Evolutionary conservation across 345 rosid genomes (phyloP), one percentile per base, ranked within the genome.

Genomic region (Sapria himalayana): DNA sequence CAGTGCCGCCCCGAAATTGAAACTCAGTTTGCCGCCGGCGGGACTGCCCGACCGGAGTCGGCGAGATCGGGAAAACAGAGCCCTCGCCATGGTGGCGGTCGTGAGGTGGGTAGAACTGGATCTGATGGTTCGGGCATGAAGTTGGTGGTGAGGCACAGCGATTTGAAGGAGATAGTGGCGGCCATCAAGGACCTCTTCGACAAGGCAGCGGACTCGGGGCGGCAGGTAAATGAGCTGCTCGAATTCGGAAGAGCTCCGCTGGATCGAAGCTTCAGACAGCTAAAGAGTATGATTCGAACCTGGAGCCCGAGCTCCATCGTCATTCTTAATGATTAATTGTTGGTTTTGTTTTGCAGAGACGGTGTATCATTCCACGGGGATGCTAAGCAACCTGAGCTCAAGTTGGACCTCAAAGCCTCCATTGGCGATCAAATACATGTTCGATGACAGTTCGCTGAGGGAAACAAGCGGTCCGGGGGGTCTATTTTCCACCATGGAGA

Each of bases 341-440:
- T 15, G 22, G 43, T 24, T 16, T 11, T 24, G n/a, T 43, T 22
- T 52, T 44, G 52, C 76, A 89, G 95, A 69, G 57, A 89, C 98
- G 2, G 95, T 89, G 49, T 82, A 82, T 64, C 98, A 89, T 63
- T 89, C 98, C 13, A 79, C 69, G 38, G 77, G 93, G 45, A 58
- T 89, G 49, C 60, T 89, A 45, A 89, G 95, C 58, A 79, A 40
- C 56, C 42, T 89, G 68, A 84, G 93, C 75, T 79, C 98, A 8
- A 84, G 69, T 46, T 89, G 98, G 95, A 77, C 92, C 4, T 79
- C 86, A 6, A 89, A 84, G 50, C 98, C 95, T 13, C 95, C 98
- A 1, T 58, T 89, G 64, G 92, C 78, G 15, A 95, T 89, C 15
- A 89, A 79, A 46, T 89, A 89, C 58, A 60, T 67, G 56, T 65